Conservation (phyloP, 1,284 basidiomycete species). For the Cutaneotrichosporon sp. region DNA sequence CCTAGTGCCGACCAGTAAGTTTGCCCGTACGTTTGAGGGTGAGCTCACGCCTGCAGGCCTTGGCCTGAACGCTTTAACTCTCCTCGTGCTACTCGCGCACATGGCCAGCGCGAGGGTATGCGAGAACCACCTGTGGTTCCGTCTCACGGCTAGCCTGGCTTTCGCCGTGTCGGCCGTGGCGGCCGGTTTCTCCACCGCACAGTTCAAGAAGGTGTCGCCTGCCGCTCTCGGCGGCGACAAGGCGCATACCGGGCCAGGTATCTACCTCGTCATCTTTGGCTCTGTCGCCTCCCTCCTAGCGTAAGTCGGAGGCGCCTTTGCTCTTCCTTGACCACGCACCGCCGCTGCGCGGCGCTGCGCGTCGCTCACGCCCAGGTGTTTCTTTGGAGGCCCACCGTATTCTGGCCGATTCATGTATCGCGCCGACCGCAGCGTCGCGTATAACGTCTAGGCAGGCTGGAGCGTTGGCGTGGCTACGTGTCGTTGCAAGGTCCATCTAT, state of each 20-base stretch:
- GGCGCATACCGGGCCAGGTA: too few species aligned
- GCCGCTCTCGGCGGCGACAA: too few species aligned
- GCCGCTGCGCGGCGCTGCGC: too few species aligned
- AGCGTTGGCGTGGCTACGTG: too few species aligned
- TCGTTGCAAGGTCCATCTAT: too few species aligned
- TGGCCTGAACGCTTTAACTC: conserved; percentile 21
- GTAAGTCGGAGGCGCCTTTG: conserved; percentile 25
- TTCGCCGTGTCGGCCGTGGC: background rate
- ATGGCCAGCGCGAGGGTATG: conserved; percentile 16
- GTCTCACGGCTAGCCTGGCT: conserved; percentile 15
- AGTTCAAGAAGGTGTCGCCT: too few species aligned
- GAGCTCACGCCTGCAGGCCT: conserved; percentile 21
- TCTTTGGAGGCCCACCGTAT: conserved; percentile 20
- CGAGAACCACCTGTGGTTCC: conserved; percentile 31
- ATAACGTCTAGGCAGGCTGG: background rate
- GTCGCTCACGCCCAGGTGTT: conserved; percentile 1
- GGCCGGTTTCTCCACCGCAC: background rate
- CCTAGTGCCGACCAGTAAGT: background rate
- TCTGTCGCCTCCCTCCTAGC: conserved; percentile 18
- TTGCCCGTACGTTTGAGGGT: too few species aligned
- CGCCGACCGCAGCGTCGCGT: background rate
- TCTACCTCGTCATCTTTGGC: conserved; percentile 28
- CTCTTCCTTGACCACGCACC: too few species aligned
- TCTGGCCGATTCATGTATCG: conserved; percentile 7
- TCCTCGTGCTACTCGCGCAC: conserved; percentile 23